These are phyloP conservation scores for Pulveroboletus ravenelii DNA, from an alignment of 768 basidiomycete genomes.

Conservation along the genomic window DNA sequence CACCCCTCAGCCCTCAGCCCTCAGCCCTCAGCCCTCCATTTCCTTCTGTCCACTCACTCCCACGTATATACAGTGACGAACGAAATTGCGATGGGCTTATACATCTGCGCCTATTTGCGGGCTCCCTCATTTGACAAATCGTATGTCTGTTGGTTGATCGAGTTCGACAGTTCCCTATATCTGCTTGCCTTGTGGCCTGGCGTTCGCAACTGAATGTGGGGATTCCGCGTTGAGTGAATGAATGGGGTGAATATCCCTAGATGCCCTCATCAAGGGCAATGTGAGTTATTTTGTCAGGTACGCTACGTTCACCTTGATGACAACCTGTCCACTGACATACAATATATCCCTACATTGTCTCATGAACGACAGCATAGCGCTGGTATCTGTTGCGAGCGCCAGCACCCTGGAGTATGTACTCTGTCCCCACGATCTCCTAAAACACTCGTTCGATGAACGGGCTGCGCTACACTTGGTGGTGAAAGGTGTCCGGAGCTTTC, in stretches of 20 bases:
- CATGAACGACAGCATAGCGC: conserved; percentile 4
- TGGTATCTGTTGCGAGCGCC: conserved; percentile 3
- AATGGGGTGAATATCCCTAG: conserved; percentile 2
- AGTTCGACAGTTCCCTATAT: conserved; percentile 8
- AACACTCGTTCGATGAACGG: no score
- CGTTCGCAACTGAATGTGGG: not conserved
- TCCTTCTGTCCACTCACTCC: not conserved
- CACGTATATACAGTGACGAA: not conserved
- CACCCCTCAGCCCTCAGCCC: no score
- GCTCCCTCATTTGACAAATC: not conserved
- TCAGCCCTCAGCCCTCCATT: no score
- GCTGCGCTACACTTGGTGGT: no score
- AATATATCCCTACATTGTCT: not conserved
- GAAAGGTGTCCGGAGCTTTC: no score
- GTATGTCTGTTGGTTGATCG: not conserved
- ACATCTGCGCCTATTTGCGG: not conserved
- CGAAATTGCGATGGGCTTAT: not conserved
- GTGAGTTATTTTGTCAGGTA: conserved; percentile 16
- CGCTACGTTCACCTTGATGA: not conserved
- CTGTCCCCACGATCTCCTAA: not conserved
- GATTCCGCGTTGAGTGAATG: not conserved
- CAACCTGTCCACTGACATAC: no score
- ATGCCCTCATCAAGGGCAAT: conserved; percentile 11
- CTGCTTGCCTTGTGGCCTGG: conserved; percentile 4
- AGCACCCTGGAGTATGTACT: conserved; percentile 1